Evolutionary conservation across 2,329 filamentous ascomycete species (phyloP).

Genomic region (Aureobasidium uvarum): DNA sequence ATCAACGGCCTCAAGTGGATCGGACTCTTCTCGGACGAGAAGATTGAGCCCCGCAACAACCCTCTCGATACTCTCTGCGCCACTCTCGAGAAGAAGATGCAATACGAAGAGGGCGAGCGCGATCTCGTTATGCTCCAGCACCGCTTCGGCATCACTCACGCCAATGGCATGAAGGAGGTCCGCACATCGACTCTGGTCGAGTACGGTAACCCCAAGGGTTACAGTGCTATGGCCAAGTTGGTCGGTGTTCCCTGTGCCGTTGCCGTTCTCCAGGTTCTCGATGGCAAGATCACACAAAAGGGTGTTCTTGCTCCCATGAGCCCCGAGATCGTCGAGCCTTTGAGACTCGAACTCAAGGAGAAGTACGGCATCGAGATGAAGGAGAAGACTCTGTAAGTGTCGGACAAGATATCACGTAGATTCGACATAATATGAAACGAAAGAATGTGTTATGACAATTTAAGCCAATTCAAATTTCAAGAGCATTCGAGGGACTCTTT

Average conservation of each 20-base stretch:
- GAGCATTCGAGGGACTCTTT: no score
- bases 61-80: constrained; percentile 90
- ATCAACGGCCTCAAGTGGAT: constrained; percentile 72
- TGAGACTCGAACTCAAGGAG: constrained; percentile 76
- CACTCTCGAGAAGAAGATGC: constrained; percentile 87
- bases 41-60: constrained; percentile 71
- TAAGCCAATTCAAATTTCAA: not conserved
- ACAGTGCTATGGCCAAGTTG: constrained; percentile 79
- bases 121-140: constrained; percentile 79
- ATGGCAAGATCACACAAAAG: constrained; percentile 40
- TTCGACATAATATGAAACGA: constrained; percentile 10
- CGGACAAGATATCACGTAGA: constrained; percentile 4
- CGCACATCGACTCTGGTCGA: constrained; percentile 78
- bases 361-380: constrained; percentile 71
- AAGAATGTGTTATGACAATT: constrained; percentile 16
- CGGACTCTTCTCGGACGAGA: constrained; percentile 63
- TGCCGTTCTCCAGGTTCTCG: constrained; percentile 56
- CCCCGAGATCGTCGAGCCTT: constrained; percentile 65
- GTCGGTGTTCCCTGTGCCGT: constrained; percentile 74
- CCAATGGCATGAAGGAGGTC: constrained; percentile 73
- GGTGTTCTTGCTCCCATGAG: constrained; percentile 72
- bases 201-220: constrained; percentile 71
- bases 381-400: constrained; percentile 57
- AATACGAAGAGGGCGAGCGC: constrained; percentile 76
- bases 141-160: constrained; percentile 79